phyloP scores from a whole-genome alignment of 352 stramenopile species.

The Pythium chondricola region DNA sequence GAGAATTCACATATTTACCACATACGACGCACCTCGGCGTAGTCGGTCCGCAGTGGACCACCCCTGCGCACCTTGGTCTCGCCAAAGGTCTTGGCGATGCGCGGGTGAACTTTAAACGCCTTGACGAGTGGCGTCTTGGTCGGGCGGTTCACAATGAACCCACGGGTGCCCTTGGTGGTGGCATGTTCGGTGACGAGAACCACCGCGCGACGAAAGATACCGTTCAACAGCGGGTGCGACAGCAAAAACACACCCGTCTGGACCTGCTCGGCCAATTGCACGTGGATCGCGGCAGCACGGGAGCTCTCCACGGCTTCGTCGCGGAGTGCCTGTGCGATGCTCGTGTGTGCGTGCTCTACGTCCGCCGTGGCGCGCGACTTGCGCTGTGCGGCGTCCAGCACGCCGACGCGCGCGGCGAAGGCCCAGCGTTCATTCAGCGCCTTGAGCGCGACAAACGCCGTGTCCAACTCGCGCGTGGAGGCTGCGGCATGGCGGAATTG shows the following conservation, averaged over 20 bases:
- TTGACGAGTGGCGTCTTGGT: conserved; percentile 45
- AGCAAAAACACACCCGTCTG: conserved; percentile 63
- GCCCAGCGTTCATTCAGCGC: conserved; percentile 56
- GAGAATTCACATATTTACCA: neutral
- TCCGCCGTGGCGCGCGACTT: neutral
- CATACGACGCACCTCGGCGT: conserved; percentile 57
- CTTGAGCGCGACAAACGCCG: conserved; percentile 56
- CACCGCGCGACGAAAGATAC: conserved; percentile 68
- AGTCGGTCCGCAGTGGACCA: conserved; percentile 53
- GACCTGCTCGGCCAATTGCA: conserved; percentile 10
- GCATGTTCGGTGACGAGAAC: conserved; percentile 71
- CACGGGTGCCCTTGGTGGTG: conserved; percentile 35
- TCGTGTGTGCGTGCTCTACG: neutral
- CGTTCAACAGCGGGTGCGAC: conserved; percentile 62
- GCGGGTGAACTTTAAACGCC: conserved; percentile 52
- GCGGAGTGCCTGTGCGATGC: conserved; percentile 5
- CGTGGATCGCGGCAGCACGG: conserved; percentile 2
- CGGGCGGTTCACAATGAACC: conserved; percentile 72
- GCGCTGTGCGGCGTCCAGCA: neutral
- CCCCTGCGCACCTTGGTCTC: conserved; percentile 50
- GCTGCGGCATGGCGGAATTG: conserved; percentile 29
- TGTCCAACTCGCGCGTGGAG: conserved; percentile 30
- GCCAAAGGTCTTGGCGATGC: conserved; percentile 53
- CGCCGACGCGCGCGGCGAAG: conserved; percentile 26
- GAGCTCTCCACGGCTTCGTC: conserved; percentile 20